Base-by-base conservation (phyloP, 1,284 basidiomycete species). In the Ganoderma leucocontextum region DNA sequence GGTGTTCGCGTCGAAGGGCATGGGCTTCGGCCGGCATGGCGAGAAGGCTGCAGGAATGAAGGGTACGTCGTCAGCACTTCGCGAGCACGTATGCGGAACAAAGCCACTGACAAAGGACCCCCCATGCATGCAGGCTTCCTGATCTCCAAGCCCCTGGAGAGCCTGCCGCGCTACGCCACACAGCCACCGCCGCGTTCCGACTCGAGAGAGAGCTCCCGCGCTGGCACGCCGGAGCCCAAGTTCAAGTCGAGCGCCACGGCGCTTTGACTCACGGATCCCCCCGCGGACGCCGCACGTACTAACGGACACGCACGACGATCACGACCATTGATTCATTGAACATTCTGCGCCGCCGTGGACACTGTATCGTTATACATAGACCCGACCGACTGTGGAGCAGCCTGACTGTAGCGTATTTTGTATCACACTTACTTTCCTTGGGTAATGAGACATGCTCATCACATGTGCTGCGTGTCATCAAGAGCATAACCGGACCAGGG, bases 11-110 rank as follows among this genome's bases (percentile, higher is more conserved):
- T 53, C 65, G 72, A 86, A 77, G 79, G 84, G 86, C 25, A 84
- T 86, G 69, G 89, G 91, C 15, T 93, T 93, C 75, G 91, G 91
- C 29, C 83, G 87, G 65, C 88, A 90, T 75, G 93, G 89, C n/a
- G 91, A 95, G 82, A 93, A 92, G 81, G 85, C 85, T 57, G 92
- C 92, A 53, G 87, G 82, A 1, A 79, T 89, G 73, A 86, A 82
- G 73, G 90, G 90, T 85, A 64, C 59, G 81, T 78, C n/a, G 39
- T 35, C 22, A 38, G 52, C 17, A 9, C 64, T 25, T 62, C n/a
- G n/a, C n/a, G n/a, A n/a, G n/a, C n/a, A n/a, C n/a, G n/a, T n/a
- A 22, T 29, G 25, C 12, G 15, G 10, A 25, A 62, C 29, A 44
- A 60, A 55, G 58, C 38, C 62, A 64, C 69, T 67, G 64, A 59